A percentile compares a stretch with the other conserved stretches of the same genome.
Evolutionary conservation across 2,329 filamentous ascomycete species (phyloP).

Genomic region (Cyclaneusma minus): DNA sequence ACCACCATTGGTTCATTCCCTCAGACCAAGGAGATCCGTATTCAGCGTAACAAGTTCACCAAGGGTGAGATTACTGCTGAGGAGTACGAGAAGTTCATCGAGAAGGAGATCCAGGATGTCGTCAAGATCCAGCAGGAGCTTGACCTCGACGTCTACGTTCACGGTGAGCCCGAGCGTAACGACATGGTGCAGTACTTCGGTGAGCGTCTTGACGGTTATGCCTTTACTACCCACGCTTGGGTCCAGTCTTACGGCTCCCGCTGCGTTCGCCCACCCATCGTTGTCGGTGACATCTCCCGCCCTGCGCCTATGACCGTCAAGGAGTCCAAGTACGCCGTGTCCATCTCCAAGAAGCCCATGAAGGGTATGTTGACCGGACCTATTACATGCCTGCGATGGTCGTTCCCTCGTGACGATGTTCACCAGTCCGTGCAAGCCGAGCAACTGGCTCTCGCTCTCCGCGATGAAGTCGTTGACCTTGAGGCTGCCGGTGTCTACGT

Average conservation of each 20-base stretch:
- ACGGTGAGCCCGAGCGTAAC: slow-evolving; percentile 98
- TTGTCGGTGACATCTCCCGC: slow-evolving; percentile 96
- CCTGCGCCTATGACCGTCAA: slow-evolving; percentile 98
- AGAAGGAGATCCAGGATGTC: slow-evolving; percentile 93
- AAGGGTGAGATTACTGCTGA: slow-evolving; percentile 89
- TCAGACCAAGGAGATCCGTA: slow-evolving; percentile 96
- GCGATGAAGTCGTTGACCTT: slow-evolving; percentile 95
- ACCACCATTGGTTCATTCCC: slow-evolving; percentile 99
- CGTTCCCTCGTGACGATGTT: slow-evolving; percentile 98
- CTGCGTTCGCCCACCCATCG: slow-evolving; percentile 94
- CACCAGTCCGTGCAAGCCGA: slow-evolving; percentile 98
- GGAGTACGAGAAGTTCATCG: slow-evolving; percentile 97
- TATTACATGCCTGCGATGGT: slow-evolving; percentile 98
- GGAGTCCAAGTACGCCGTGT: slow-evolving; percentile 98
- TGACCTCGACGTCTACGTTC: slow-evolving; percentile 89
- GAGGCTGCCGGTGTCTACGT: slow-evolving; percentile 93
- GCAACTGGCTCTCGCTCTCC: slow-evolving; percentile 95
- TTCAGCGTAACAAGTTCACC: slow-evolving; percentile 95
- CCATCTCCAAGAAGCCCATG: slow-evolving; percentile 96
- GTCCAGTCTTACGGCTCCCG: slow-evolving; percentile 97
- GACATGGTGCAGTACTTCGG: slow-evolving; percentile 99
- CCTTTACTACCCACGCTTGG: slow-evolving; percentile 98
- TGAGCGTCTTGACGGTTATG: slow-evolving; percentile 90
- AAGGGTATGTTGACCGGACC: slow-evolving; percentile 99
- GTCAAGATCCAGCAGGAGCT: slow-evolving; percentile 98